Percentiles rank a stretch among this genome's conserved stretches.
Conservation (phyloP, 257 asterid genomes). For the Nicotiana tomentosiformis region DNA sequence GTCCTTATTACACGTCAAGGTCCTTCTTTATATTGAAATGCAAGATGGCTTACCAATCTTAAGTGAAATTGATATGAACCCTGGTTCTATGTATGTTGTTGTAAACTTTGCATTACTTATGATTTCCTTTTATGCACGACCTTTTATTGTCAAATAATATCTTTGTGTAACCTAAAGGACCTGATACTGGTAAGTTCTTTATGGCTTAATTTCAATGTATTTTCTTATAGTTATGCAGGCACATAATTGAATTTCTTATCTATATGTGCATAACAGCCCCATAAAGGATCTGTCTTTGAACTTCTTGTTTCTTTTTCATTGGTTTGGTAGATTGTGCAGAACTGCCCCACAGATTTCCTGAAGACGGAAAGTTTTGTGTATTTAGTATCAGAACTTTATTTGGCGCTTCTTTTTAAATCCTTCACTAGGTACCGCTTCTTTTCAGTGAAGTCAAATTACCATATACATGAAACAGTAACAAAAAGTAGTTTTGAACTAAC, state of each 20-base stretch:
- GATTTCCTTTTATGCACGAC: not conserved
- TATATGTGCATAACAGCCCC: slow-evolving; percentile 2
- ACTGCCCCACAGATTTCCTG: slow-evolving; percentile 76
- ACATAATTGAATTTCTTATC: not conserved
- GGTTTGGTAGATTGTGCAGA: slow-evolving; percentile 62
- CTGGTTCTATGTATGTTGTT: not conserved
- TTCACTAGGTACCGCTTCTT: slow-evolving; percentile 44
- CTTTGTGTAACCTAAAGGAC: not conserved
- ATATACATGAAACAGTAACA: not conserved
- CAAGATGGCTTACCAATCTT: not conserved
- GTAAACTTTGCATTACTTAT: not conserved
- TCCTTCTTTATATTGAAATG: not conserved
- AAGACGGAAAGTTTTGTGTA: slow-evolving; percentile 48
- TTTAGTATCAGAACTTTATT: slow-evolving; percentile 75
- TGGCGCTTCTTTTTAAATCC: slow-evolving; percentile 56
- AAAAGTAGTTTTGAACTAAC: slow-evolving; percentile 6
- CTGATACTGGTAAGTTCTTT: not conserved
- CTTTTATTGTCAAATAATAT: not conserved
- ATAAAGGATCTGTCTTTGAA: not conserved
- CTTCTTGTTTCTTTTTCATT: slow-evolving; percentile 27
- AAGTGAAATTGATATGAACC: not conserved
- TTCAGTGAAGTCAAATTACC: not conserved
- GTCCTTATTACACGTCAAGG: not conserved
- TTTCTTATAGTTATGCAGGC: not conserved
- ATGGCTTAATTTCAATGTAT: not conserved